Conservation (phyloP, 495 filamentous ascomycete species). For the Neurospora sp. region DNA sequence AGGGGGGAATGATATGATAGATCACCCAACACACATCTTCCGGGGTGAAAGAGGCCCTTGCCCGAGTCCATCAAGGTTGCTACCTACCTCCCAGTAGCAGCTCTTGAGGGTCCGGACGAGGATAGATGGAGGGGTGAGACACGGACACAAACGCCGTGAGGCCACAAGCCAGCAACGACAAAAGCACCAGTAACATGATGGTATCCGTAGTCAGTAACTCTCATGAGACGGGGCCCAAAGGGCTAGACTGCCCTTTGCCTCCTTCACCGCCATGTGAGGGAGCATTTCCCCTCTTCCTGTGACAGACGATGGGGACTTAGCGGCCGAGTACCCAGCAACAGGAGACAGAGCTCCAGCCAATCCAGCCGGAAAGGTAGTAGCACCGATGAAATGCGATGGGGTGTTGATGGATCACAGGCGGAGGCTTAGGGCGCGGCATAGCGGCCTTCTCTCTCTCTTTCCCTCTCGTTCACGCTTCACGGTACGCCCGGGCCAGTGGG, state of each 20-base stretch:
- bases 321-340: neutral
- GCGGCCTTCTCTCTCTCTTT: neutral
- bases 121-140: neutral
- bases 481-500: neutral
- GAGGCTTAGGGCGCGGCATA: neutral
- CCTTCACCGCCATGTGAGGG: slow-evolving; percentile 15
- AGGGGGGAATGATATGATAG: neutral
- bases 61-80: neutral
- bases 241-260: neutral
- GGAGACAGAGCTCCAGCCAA: neutral
- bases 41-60: neutral
- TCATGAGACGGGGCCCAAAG: neutral
- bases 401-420: neutral
- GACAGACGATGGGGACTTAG: neutral
- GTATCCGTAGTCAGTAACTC: neutral
- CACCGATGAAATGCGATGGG: neutral
- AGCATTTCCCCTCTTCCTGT: neutral
- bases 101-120: neutral
- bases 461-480: neutral
- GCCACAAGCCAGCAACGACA: neutral
- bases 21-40: neutral
- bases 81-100: neutral
- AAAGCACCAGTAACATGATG: neutral
- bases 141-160: neutral
- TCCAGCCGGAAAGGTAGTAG: neutral